Conservation (phyloP, 768 basidiomycete genomes). For the Clitopilus hobsonii region DNA sequence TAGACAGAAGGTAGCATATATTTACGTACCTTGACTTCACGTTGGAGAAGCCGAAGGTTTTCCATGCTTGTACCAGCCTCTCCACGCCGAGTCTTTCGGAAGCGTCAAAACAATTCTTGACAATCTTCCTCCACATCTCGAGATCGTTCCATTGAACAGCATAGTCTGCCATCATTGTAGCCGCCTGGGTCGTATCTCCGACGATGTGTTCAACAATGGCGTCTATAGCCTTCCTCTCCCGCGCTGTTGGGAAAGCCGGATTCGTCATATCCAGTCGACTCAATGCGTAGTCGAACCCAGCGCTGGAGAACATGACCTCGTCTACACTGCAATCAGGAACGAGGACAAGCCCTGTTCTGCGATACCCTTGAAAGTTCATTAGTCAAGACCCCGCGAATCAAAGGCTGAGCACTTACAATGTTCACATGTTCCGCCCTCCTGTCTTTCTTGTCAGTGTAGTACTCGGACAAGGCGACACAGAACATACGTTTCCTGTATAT, state of each 20-base stretch:
- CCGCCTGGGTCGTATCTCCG: not conserved
- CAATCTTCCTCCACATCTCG: not conserved
- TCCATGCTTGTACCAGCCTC: not conserved
- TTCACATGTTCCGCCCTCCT: not conserved
- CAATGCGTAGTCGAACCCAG: not conserved
- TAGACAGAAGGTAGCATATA: not conserved
- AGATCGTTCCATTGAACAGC: not conserved
- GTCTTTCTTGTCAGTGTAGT: not conserved
- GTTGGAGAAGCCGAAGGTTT: not conserved
- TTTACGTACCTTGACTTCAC: not conserved
- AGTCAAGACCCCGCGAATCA: not conserved
- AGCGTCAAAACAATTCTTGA: not conserved
- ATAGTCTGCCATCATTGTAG: not conserved
- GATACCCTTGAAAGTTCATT: not conserved
- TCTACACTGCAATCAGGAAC: not conserved
- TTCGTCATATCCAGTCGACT: not conserved
- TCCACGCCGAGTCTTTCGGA: not conserved
- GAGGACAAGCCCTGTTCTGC: not conserved
- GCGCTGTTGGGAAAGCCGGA: not conserved
- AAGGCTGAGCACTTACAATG: not conserved
- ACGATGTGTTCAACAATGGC: not conserved
- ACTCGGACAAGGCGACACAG: not conserved
- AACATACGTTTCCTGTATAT: not conserved
- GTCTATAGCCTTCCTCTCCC: not conserved
- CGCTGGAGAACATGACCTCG: not conserved